Evolutionary conservation across 169 alveolate genomes (phyloP).

Genomic region (Eimeria acervulina): DNA sequence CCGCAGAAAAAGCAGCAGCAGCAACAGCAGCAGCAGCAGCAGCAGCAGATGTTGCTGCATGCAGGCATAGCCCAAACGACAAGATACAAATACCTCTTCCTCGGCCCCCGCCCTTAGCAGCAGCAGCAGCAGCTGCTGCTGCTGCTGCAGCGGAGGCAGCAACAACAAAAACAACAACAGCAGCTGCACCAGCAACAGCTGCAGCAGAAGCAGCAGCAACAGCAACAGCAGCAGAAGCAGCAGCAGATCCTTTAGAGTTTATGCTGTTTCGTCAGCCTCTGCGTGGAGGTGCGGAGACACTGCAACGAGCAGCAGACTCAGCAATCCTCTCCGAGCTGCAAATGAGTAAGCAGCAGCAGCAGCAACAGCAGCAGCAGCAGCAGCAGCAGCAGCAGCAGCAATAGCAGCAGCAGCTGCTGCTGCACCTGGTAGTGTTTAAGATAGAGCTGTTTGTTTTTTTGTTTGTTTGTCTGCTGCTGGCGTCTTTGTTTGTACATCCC

Average conservation of each 20-base stretch:
- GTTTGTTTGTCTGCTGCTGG: neutral
- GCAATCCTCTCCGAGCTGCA: slow-evolving; percentile 26
- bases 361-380: slow-evolving; percentile 26
- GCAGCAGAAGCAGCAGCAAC: slow-evolving; percentile 6
- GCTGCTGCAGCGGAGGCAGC: neutral
- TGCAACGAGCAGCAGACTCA: neutral
- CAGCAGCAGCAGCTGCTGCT: neutral
- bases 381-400: slow-evolving; percentile 28
- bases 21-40: neutral
- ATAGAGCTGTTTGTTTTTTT: neutral
- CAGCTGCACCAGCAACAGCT: neutral
- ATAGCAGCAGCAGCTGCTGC: neutral
- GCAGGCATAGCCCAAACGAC: too few relatives aligned
- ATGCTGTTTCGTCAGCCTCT: slow-evolving; percentile 11
- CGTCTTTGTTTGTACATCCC: too few relatives aligned
- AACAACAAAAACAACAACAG: neutral
- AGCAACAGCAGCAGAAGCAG: slow-evolving; percentile 38
- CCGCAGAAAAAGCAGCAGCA: neutral
- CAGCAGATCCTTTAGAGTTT: neutral
- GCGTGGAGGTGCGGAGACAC: slow-evolving; percentile 12
- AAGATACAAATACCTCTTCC: too few relatives aligned
- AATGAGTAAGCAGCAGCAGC: slow-evolving; percentile 37
- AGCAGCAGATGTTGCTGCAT: too few relatives aligned
- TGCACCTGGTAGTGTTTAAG: neutral
- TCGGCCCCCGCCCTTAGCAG: too few relatives aligned